Conservation (phyloP, 83 land plant species). For the Picea mariana region DNA sequence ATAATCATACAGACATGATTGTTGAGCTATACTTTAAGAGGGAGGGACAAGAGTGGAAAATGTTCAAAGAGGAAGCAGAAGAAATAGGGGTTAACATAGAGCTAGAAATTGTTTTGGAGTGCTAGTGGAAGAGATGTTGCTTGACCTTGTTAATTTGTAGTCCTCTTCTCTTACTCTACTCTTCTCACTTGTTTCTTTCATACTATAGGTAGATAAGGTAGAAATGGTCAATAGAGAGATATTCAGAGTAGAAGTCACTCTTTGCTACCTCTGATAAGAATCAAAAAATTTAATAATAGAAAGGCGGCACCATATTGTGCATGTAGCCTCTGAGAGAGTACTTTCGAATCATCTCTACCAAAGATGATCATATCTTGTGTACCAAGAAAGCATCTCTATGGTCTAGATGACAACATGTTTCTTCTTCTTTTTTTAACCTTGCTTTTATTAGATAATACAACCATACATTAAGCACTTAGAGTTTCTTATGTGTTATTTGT, state of each 20-base stretch:
- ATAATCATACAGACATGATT: neutral
- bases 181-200: too few relatives aligned
- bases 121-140: neutral
- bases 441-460: too few relatives aligned
- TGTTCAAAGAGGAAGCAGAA: neutral
- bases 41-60: neutral
- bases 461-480: too few relatives aligned
- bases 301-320: neutral
- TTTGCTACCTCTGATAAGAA: neutral
- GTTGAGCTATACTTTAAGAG: constrained; percentile 4
- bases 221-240: neutral
- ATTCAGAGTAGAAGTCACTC: neutral
- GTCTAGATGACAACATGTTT: too few relatives aligned
- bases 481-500: too few relatives aligned
- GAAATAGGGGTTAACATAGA: neutral
- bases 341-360: too few relatives aligned
- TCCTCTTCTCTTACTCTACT: too few relatives aligned
- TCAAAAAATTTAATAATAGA: neutral
- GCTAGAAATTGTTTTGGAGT: neutral
- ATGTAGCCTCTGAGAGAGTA: neutral
- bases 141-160: neutral
- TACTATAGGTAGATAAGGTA: neutral
- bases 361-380: too few relatives aligned
- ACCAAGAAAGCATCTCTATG: too few relatives aligned
- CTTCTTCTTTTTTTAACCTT: too few relatives aligned